Evolutionary conservation across 1,139 yeast species (phyloP).

Genomic region (Saccharomyces hybrid): DNA sequence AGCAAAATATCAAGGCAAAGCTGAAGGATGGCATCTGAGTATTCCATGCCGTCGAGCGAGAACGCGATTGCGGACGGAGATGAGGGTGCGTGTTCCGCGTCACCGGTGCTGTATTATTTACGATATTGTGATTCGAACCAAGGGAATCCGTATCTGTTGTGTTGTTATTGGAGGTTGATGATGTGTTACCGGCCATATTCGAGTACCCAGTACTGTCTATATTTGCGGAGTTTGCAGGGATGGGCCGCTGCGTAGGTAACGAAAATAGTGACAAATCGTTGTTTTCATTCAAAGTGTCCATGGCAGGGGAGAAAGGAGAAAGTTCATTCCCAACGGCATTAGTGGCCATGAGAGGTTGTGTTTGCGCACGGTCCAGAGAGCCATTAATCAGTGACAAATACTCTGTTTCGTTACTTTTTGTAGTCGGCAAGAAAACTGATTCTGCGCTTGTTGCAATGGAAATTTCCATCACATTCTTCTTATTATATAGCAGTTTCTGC

Average conservation of each 20-base stretch:
- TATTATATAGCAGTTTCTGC: conserved; percentile 10
- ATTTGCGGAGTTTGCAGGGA: neutral
- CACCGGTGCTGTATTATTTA: neutral
- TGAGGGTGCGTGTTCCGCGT: neutral
- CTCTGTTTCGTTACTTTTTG: conserved; percentile 5
- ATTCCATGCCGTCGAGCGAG: neutral
- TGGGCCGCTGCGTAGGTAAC: neutral
- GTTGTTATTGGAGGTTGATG: neutral
- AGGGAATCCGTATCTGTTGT: neutral
- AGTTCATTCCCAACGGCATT: neutral
- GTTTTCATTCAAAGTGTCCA: conserved; percentile 4
- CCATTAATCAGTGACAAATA: neutral
- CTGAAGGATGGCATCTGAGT: conserved; percentile 21
- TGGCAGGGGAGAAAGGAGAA: neutral
- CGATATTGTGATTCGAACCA: neutral
- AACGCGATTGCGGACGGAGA: neutral
- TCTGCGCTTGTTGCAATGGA: conserved; percentile 22
- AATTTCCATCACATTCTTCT: conserved; percentile 10
- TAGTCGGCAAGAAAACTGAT: conserved; percentile 22
- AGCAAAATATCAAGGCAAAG: conserved; percentile 21
- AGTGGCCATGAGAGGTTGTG: neutral
- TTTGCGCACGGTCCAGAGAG: neutral
- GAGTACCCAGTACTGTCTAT: neutral
- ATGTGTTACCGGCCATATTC: no score
- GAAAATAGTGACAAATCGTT: conserved; percentile 3